phyloP scores from a whole-genome alignment of 2,329 filamentous ascomycete genomes.

The Trichoderma cornu-damae region DNA sequence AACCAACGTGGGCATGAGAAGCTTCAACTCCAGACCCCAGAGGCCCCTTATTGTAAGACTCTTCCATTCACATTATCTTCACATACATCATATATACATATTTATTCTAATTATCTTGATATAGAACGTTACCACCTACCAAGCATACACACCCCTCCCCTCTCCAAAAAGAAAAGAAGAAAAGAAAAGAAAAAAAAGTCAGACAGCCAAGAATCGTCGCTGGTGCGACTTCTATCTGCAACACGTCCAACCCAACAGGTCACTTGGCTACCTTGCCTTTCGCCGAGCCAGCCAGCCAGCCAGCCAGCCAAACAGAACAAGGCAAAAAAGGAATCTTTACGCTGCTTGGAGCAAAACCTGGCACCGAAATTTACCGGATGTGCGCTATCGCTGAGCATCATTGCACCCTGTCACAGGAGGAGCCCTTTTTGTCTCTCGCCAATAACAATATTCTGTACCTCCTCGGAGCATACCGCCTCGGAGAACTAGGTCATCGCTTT shows the following conservation, averaged over 20 bases:
- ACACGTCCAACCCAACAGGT: neutral
- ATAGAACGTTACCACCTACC: neutral
- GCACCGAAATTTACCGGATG: neutral
- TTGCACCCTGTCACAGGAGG: neutral
- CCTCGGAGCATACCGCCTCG: neutral
- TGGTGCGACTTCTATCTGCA: neutral
- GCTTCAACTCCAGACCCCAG: neutral
- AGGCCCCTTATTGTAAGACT: neutral
- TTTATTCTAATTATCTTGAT: neutral
- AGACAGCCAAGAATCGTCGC: neutral
- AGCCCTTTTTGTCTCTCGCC: neutral
- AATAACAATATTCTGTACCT: neutral
- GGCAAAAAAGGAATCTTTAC: neutral
- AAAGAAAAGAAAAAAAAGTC: neutral
- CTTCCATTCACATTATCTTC: neutral
- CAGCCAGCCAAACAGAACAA: neutral
- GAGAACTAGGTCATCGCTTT: neutral
- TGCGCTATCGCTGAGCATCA: neutral
- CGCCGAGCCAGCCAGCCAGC: neutral
- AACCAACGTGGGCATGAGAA: neutral
- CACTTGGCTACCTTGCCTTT: neutral
- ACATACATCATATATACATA: neutral
- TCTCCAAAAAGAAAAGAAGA: no score
- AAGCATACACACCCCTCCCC: no score
- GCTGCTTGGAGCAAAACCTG: neutral